Conservation (phyloP, 495 filamentous ascomycete genomes). For the Penicillium malachiteum region DNA sequence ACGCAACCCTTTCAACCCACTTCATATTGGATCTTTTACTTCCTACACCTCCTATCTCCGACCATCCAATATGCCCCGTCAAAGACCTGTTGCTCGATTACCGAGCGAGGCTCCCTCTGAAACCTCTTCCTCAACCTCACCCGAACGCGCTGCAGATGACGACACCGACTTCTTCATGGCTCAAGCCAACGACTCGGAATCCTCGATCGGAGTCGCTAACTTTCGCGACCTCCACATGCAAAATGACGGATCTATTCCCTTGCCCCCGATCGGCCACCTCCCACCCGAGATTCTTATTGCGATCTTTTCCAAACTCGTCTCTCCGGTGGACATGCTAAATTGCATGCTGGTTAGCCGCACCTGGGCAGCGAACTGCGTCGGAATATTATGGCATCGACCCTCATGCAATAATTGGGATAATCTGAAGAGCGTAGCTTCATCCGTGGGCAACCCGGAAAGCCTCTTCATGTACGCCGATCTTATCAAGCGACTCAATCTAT, state of each 20-base stretch:
- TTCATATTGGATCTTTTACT: constrained; percentile 9
- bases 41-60: neutral
- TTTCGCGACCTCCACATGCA: constrained; percentile 66
- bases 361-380: constrained; percentile 91
- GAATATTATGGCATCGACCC: constrained; percentile 92
- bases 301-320: constrained; percentile 82
- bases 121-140: constrained; percentile 81
- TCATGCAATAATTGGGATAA: constrained; percentile 82
- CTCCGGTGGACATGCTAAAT: constrained; percentile 70
- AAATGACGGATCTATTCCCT: constrained; percentile 52
- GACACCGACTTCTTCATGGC: constrained; percentile 90
- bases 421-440: constrained; percentile 71
- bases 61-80: constrained; percentile 37
- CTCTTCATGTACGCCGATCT: constrained; percentile 86
- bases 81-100: constrained; percentile 38
- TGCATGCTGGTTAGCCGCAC: constrained; percentile 91
- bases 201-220: constrained; percentile 78
- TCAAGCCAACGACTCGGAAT: constrained; percentile 83
- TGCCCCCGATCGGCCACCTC: constrained; percentile 76
- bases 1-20: constrained; percentile 8
- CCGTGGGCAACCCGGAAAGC: constrained; percentile 64
- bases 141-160: constrained; percentile 78
- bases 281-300: constrained; percentile 93
- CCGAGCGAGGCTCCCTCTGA: constrained; percentile 50
- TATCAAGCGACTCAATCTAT: constrained; percentile 87